Percentiles rank a stretch among this genome's conserved stretches.
Conservation (phyloP, 495 filamentous ascomycete species). For the Hyaloscypha variabilis region DNA sequence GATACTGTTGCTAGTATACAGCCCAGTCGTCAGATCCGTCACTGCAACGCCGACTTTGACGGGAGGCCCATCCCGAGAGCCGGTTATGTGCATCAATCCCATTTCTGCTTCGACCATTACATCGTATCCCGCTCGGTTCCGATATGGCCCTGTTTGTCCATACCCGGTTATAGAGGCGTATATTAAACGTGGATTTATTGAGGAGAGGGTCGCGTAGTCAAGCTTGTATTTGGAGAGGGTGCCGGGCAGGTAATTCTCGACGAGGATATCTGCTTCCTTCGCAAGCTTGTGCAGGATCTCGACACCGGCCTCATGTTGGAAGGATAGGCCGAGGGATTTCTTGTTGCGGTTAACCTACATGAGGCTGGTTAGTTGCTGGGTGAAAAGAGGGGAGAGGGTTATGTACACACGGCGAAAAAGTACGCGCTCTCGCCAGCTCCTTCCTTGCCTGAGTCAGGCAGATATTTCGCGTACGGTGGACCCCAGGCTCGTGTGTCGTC, state of each 20-base stretch:
- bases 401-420: conserved; percentile 69
- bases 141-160: conserved; percentile 93
- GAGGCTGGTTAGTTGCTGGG: background rate
- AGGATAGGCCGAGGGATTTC: conserved; percentile 89
- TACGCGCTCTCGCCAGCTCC: conserved; percentile 94
- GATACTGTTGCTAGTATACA: conserved; percentile 97
- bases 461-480: conserved; percentile 85
- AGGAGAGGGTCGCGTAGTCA: conserved; percentile 77
- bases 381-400: background rate
- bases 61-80: conserved; percentile 80
- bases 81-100: conserved; percentile 98
- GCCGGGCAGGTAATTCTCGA: conserved; percentile 95
- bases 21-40: conserved; percentile 90
- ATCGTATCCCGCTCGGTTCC: conserved; percentile 89
- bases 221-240: conserved; percentile 88
- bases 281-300: conserved; percentile 84
- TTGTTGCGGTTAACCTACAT: conserved; percentile 91
- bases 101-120: conserved; percentile 99
- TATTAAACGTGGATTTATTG: conserved; percentile 78
- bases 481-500: conserved; percentile 98
- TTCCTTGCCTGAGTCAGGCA: conserved; percentile 54
- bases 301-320: conserved; percentile 80
- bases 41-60: conserved; percentile 98
- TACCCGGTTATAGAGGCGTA: conserved; percentile 68
- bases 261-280: conserved; percentile 84